Percentiles rank a stretch among this genome's conserved stretches.
phyloP scores from a whole-genome alignment of 208 protist species.

The Leishmania martiniquensis region DNA sequence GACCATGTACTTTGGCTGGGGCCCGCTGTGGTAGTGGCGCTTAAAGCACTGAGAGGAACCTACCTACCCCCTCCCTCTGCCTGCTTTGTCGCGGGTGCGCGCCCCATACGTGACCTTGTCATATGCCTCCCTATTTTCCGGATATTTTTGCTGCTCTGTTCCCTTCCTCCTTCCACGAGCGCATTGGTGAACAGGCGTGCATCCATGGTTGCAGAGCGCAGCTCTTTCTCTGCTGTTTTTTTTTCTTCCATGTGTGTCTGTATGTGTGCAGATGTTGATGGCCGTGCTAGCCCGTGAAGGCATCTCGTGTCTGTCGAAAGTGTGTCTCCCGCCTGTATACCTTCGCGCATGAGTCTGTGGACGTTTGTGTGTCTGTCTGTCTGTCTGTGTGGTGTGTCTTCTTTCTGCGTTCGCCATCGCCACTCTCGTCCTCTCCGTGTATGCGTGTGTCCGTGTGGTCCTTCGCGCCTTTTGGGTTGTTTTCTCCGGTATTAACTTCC shows the following conservation, averaged over 20 bases:
- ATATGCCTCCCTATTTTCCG: not conserved
- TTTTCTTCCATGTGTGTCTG: not conserved
- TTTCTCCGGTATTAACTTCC: too few species aligned
- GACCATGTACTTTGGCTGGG: constrained; percentile 93
- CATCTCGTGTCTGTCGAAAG: not conserved
- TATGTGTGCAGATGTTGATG: not conserved
- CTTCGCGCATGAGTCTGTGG: not conserved
- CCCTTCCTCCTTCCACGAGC: not conserved
- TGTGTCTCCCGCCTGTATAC: not conserved
- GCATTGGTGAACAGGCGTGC: not conserved
- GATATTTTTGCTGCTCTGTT: not conserved
- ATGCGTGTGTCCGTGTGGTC: not conserved
- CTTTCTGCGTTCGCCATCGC: not conserved
- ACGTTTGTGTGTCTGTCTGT: not conserved
- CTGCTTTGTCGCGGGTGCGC: not conserved
- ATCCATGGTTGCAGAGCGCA: not conserved
- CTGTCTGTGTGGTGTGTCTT: not conserved
- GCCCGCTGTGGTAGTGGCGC: constrained; percentile 77
- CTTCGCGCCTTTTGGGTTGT: too few species aligned
- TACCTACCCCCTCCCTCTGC: constrained; percentile 3
- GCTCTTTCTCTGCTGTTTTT: not conserved
- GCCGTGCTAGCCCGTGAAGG: not conserved
- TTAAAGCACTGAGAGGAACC: not conserved
- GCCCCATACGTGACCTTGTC: not conserved
- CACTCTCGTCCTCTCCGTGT: not conserved